Evolutionary conservation across 1,284 basidiomycete species (phyloP), one percentile per base, ranked within the genome.

Genomic region (Sanguinoderma infundibulare): DNA sequence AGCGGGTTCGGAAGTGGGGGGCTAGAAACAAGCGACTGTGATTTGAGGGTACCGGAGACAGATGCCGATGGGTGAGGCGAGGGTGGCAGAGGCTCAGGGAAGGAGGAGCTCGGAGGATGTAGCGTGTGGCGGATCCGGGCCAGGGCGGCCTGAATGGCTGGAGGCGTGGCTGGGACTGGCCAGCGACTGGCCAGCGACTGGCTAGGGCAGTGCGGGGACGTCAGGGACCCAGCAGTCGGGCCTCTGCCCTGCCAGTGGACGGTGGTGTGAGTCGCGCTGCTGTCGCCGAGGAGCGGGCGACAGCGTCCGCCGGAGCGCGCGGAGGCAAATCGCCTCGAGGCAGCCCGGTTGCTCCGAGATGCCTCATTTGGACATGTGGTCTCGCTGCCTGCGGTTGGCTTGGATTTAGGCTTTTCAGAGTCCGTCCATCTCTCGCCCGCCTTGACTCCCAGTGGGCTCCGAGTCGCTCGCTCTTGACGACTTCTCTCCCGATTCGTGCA

Each of bases 41-140:
- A 47, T 61, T 66, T 39, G 64, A 59, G 64, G 64, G 64, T 66
- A 63, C 61, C 57, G 64, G 61, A 24, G 50, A 44, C 53, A 28
- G 14, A 20, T 44, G 57, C 64, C 61, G 64, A 47, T 55, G 54
- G 53, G 35, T 58, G 57, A 44, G 64, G 51, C 50, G 32, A 51
- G 26, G 35, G 55, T 17, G 36, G 46, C 30, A 34, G 51, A 47
- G 32, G 49, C 7, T 35, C 20, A 54, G 53, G 42, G 61, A 56
- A 30, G 47, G 35, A 44, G 47, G 51, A 22, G 20, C 35, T 60
- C 53, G 59, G 53, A 14, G 59, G 53, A 42, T 20, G 53, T 54
- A 22, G 22, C 36, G 28, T 42, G 53, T 51, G 26, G 39, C 22
- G 32, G 32, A 15, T 44, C 26, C 28, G 15, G 28, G 28, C 52